Evolutionary conservation across 1,284 basidiomycete species (phyloP).

Genomic region (Tylopilus sp.): DNA sequence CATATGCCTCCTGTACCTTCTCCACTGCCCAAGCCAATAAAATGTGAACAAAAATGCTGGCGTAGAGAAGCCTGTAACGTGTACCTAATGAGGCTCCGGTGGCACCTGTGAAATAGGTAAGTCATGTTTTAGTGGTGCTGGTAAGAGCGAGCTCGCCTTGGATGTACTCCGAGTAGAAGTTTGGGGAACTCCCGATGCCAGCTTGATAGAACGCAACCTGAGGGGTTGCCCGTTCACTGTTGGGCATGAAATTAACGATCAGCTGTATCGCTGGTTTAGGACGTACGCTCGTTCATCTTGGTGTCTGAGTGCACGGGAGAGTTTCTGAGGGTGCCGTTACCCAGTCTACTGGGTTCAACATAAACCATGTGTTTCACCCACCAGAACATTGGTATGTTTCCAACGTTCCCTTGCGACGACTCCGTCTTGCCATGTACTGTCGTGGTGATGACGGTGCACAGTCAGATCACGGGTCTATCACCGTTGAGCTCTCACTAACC

Average conservation of each 20-base stretch:
- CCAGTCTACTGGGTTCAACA: neutral
- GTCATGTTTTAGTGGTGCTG: neutral
- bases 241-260: neutral
- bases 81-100: conserved; percentile 57
- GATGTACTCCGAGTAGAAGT: conserved; percentile 52
- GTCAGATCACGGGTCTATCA: neutral
- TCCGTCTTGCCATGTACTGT: conserved; percentile 41
- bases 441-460: neutral
- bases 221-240: conserved; percentile 45
- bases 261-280: neutral
- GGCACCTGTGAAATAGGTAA: conserved; percentile 42
- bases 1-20: conserved; percentile 71
- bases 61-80: neutral
- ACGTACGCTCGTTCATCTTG: conserved; percentile 51
- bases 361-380: conserved; percentile 29
- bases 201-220: conserved; percentile 70
- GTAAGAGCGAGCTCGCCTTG: conserved; percentile 36
- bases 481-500: conserved; percentile 39
- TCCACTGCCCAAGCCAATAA: conserved; percentile 39
- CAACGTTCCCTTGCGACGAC: conserved; percentile 46
- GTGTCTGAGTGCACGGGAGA: conserved; percentile 44
- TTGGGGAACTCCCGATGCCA: conserved; percentile 63
- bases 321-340: conserved; percentile 42
- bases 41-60: conserved; percentile 5
- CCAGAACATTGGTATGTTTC: conserved; percentile 62